phyloP scores from a whole-genome alignment of 257 asterid species.

The Nicotiana tabacum region DNA sequence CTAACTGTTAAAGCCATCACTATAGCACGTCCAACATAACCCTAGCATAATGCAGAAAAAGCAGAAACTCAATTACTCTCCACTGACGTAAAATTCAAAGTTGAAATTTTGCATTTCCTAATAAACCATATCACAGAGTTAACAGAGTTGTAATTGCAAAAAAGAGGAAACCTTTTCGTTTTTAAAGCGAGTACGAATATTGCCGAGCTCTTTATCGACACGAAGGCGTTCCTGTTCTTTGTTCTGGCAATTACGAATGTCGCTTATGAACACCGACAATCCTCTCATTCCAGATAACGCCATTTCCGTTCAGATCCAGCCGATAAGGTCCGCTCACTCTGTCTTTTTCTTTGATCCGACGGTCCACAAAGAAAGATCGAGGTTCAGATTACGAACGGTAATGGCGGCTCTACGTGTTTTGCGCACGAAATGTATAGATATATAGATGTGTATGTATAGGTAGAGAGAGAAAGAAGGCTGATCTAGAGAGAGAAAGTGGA shows the following conservation, averaged over 20 bases:
- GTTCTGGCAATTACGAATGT: slow-evolving; percentile 91
- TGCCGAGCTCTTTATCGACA: slow-evolving; percentile 96
- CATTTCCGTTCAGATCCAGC: slow-evolving; percentile 61
- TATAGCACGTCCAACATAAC: background rate
- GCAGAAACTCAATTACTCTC: background rate
- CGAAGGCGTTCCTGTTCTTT: slow-evolving; percentile 96
- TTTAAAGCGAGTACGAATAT: slow-evolving; percentile 84
- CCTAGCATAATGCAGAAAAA: background rate
- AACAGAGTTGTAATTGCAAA: background rate
- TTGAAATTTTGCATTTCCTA: background rate
- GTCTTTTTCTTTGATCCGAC: slow-evolving; percentile 48
- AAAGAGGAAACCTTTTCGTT: slow-evolving; percentile 63
- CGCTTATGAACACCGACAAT: slow-evolving; percentile 95
- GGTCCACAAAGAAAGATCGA: slow-evolving; percentile 18
- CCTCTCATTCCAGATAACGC: slow-evolving; percentile 99
- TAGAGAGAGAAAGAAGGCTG: slow-evolving; percentile 35
- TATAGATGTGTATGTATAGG: slow-evolving; percentile 1
- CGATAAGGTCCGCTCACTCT: slow-evolving; percentile 11
- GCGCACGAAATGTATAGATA: background rate
- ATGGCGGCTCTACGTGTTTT: background rate
- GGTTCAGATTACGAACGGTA: background rate
- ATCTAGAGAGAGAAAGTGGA: slow-evolving; percentile 64
- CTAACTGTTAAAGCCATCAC: background rate
- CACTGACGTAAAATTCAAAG: background rate
- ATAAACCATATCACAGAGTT: background rate